phyloP scores from a whole-genome alignment of 768 basidiomycete genomes.

The Pleurotus eryngii region DNA sequence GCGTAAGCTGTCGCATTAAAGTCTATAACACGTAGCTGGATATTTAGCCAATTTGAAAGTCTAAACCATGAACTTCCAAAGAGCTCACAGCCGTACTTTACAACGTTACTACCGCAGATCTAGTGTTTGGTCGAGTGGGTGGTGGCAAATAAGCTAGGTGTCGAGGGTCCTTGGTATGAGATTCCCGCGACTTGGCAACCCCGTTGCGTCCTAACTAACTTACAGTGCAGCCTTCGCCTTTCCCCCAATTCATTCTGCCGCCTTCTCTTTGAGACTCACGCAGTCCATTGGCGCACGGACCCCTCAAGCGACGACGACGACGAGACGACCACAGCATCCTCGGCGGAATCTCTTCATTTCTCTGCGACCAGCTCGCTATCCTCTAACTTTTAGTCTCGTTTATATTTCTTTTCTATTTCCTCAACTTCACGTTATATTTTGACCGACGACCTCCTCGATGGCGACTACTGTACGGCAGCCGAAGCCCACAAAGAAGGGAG shows the following conservation, averaged over 20 bases:
- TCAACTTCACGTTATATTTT: constrained; percentile 6
- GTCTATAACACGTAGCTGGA: too few species aligned
- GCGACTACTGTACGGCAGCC: constrained; percentile 61
- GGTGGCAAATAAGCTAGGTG: neutral
- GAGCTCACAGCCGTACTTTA: too few species aligned
- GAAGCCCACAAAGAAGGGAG: constrained; percentile 58
- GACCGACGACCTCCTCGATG: constrained; percentile 35
- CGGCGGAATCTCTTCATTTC: constrained; percentile 2
- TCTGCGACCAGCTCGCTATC: constrained; percentile 9
- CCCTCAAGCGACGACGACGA: constrained; percentile 1
- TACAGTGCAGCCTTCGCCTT: neutral
- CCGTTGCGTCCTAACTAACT: neutral
- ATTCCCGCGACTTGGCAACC: constrained; percentile 3
- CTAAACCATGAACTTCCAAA: too few species aligned
- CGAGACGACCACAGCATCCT: constrained; percentile 2
- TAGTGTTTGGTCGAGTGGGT: neutral
- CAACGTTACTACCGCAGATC: too few species aligned
- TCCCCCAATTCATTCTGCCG: constrained; percentile 2
- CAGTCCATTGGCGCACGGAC: constrained; percentile 6
- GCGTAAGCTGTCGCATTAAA: too few species aligned
- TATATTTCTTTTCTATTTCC: constrained; percentile 5
- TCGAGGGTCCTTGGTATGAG: neutral
- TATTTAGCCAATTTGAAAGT: too few species aligned
- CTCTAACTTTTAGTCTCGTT: constrained; percentile 1
- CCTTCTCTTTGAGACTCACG: neutral